phyloP scores from a whole-genome alignment of 1,139 yeast genomes.

The Hyphopichia wangnamkhiaoensis region DNA sequence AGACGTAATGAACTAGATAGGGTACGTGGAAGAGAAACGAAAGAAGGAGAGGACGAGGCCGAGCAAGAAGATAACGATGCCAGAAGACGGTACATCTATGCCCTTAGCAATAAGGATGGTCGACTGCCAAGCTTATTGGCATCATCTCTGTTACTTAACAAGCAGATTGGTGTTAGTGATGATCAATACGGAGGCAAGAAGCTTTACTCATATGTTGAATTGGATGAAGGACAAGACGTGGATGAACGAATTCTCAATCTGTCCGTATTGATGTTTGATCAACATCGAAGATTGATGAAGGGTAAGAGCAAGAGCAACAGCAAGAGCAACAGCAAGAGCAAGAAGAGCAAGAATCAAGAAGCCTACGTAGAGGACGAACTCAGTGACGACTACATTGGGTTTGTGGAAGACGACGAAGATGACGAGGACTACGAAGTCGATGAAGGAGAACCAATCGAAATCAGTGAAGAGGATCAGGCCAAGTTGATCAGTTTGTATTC shows the following conservation, averaged over 20 bases:
- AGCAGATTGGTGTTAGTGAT: conserved; percentile 11
- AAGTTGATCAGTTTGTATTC: conserved; percentile 75
- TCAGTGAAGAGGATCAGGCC: conserved; percentile 37
- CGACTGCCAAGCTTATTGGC: conserved; percentile 18
- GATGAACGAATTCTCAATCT: conserved; percentile 13
- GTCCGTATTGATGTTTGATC: conserved; percentile 16
- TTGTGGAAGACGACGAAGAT: conserved; percentile 15
- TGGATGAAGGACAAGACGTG: conserved; percentile 24
- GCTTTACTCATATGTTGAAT: conserved; percentile 29
- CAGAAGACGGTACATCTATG: conserved; percentile 4
- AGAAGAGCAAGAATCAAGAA: conserved; percentile 9
- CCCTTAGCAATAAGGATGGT: conserved; percentile 4
- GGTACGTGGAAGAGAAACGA: conserved; percentile 9
- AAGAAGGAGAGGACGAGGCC: conserved; percentile 6
- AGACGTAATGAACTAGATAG: too few species aligned
- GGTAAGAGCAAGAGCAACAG: neutral
- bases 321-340: neutral
- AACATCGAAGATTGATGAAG: conserved; percentile 3
- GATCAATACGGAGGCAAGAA: conserved; percentile 25
- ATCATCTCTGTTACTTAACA: conserved; percentile 21
- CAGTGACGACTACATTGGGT: conserved; percentile 13
- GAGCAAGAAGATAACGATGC: conserved; percentile 5
- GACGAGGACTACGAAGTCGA: conserved; percentile 17
- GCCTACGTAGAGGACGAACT: conserved; percentile 24
- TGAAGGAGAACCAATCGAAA: conserved; percentile 9